Base-by-base conservation (phyloP, 805 yeast species). In the Metschnikowia amazonensis region DNA sequence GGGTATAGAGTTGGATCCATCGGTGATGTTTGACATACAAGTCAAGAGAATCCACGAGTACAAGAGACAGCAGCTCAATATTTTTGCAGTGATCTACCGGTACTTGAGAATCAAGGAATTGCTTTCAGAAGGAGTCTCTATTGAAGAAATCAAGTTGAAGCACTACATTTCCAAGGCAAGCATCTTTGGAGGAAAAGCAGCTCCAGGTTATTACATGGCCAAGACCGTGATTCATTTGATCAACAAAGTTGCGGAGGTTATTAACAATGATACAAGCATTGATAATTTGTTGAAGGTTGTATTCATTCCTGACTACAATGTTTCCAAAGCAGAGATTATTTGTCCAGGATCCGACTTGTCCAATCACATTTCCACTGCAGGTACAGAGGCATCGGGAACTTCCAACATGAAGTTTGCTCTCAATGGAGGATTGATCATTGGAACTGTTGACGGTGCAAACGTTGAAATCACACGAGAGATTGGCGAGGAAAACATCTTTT, bases 191-290 rank as follows among this genome's bases (percentile, higher is more conserved):
- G 97, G 97, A 62, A 89, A 90, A 69, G 86, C 95, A 48, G 97
- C 97, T 9, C 97, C 97, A n/a, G 97, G 97, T 53, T 89, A 89
- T 66, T 89, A 87, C 70, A 87, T 89, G 81, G 97, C 97, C 48
- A 89, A 89, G 69, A 79, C 86, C 47, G 86, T 89, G 60, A 90
- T 89, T 63, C 88, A 89, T 66, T 75, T 89, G 65, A 79, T 89
- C 60, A 89, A 86, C 64, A 68, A 86, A 44, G 97, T 89, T 31
- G 83, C 86, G 27, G 82, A 79, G 5, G 92, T 88, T 41, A 81
- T 89, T 51, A 89, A 89, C 67, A 76, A 75, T 49, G 97, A 89
- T 62, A 66, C 75, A 1, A 90, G 84, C 24, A 75, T 88, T 60
- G 86, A 77, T 30, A 85, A 84, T 56, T 72, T 85, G 58, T 77